Base-by-base conservation (phyloP, 768 basidiomycete species). In the Trametes punicea region DNA sequence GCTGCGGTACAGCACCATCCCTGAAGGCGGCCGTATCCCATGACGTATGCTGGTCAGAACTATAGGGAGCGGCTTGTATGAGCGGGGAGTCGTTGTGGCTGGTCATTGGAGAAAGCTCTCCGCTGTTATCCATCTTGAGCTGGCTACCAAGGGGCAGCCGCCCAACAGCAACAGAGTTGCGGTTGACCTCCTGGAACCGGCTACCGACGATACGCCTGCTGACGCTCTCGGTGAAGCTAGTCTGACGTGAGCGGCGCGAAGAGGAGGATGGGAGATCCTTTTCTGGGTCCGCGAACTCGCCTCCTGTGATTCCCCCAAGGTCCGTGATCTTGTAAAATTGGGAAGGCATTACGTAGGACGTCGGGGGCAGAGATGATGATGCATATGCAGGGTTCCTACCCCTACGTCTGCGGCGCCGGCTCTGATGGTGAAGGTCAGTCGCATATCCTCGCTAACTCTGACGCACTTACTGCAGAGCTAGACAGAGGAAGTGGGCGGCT, bases 341-440 rank as follows among this genome's bases (percentile, higher is more conserved):
- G 6, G 85, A 88, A 6, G 89, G 89, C 4, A 87, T 87, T 8
- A 90, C 82, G 64, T 90, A 92, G 5, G 87, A 86, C 16, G 85
- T 85, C 4, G 88, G 88, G 1, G 86, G 78, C 15, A 85, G 77
- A n/a, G 85, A 86, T 6, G 85, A 84, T 4, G 83, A 76, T 0
- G 78, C 85, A 61, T 76, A 81, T 2, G 85, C 84, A n/a, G 83
- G 82, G 61, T 87, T 86, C 15, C 73, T 63, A 40, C 77, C 67
- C 33, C 80, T 75, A 26, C 81, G 78, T 25, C 80, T 75, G 21
- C 75, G 70, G 42, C 78, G 75, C 21, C 69, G 70, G 44, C 65
- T 65, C 67, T 77, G 64, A 18, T 31, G 6, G 44, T 8, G 9
- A 34, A 56, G 6, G 10, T 31, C 2, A 41, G 31, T 7, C 1